Evolutionary conservation across 169 alveolate species (phyloP).

Genomic region (Plasmodium chabaudi): DNA sequence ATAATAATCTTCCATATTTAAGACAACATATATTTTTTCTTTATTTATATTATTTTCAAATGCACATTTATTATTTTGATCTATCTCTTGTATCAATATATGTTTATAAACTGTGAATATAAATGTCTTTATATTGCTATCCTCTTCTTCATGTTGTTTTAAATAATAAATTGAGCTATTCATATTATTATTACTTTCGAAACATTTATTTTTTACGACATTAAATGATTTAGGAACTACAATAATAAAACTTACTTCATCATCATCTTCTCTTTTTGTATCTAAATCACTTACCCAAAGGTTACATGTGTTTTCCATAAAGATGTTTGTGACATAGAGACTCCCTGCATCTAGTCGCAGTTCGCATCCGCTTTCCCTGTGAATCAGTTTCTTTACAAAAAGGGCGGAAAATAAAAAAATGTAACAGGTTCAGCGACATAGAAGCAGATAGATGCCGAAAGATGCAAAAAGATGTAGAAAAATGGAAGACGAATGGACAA

Average conservation of each 20-base stretch:
- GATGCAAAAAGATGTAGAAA: neutral
- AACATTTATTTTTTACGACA: neutral
- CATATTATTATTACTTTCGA: slow-evolving; percentile 12
- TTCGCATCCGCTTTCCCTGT: slow-evolving; percentile 25
- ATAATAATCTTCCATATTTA: slow-evolving; percentile 8
- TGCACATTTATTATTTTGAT: slow-evolving; percentile 2
- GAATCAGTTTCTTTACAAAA: slow-evolving; percentile 11
- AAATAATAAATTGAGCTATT: slow-evolving; percentile 8
- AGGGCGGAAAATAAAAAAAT: neutral
- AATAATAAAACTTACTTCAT: slow-evolving; percentile 30
- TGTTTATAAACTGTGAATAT: slow-evolving; percentile 25
- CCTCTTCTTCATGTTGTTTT: slow-evolving; percentile 4
- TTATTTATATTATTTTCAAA: slow-evolving; percentile 7
- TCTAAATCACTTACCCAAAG: slow-evolving; percentile 3
- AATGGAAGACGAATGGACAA: neutral
- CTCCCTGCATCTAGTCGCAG: slow-evolving; percentile 26
- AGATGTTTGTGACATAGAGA: slow-evolving; percentile 29
- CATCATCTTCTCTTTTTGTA: neutral
- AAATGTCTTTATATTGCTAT: slow-evolving; percentile 6
- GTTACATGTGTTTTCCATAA: slow-evolving; percentile 15
- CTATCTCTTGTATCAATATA: slow-evolving; percentile 5
- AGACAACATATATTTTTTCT: slow-evolving; percentile 10
- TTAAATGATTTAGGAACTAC: slow-evolving; percentile 1
- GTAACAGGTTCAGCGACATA: no score
- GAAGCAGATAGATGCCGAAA: neutral